phyloP scores from a whole-genome alignment of 768 basidiomycete genomes.

The Lactarius tabidus region DNA sequence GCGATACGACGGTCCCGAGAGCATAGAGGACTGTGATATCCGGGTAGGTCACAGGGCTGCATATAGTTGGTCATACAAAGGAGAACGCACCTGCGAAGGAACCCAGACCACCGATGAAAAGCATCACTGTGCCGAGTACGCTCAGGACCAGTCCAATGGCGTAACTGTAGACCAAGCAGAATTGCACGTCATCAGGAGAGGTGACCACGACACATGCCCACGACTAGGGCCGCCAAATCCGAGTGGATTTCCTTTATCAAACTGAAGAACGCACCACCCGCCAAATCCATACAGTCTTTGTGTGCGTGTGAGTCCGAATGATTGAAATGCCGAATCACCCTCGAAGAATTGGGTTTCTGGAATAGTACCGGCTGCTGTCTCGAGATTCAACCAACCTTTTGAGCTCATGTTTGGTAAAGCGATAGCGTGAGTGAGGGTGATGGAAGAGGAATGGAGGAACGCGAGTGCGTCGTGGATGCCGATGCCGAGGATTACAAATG shows the following conservation, averaged over 20 bases:
- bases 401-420: slow-evolving; percentile 40
- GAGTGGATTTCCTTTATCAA: neutral
- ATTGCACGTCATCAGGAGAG: neutral
- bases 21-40: slow-evolving; percentile 64
- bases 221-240: neutral
- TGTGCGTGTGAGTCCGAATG: slow-evolving; percentile 71
- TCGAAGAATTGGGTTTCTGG: slow-evolving; percentile 84
- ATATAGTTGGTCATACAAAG: neutral
- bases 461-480: neutral
- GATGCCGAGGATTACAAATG: neutral
- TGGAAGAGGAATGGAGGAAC: neutral
- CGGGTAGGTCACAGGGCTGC: slow-evolving; percentile 3
- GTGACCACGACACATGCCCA: neutral
- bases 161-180: slow-evolving; percentile 45
- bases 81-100: slow-evolving; percentile 68
- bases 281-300: slow-evolving; percentile 84
- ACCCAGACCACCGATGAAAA: slow-evolving; percentile 65
- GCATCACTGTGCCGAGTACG: slow-evolving; percentile 69
- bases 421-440: neutral
- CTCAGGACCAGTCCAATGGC: slow-evolving; percentile 74
- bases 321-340: slow-evolving; percentile 83
- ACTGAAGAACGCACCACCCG: slow-evolving; percentile 57
- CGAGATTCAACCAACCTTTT: slow-evolving; percentile 87
- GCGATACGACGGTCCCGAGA: slow-evolving; percentile 74
- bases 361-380: slow-evolving; percentile 54